A percentile compares a stretch with the other conserved stretches of the same genome.
These are phyloP conservation scores for Pythium pyrilobum DNA, from an alignment of 352 stramenopile genomes.

Conservation along the genomic window DNA sequence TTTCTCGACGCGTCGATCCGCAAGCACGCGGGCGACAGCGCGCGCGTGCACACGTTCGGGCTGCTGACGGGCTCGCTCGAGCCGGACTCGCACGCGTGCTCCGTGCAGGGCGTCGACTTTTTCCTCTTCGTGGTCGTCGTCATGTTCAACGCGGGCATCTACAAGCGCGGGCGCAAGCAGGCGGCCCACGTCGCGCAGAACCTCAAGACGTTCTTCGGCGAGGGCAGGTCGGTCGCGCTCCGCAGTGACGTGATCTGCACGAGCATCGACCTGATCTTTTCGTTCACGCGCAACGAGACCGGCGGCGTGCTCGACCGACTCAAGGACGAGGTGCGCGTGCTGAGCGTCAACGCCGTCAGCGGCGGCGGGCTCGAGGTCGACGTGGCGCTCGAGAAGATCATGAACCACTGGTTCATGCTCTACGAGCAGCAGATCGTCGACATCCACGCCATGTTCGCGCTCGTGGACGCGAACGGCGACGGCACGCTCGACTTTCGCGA, in stretches of 20 bases:
- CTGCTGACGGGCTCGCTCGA: conserved; percentile 67
- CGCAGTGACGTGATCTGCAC: conserved; percentile 59
- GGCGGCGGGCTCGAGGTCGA: conserved; percentile 50
- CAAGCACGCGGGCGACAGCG: conserved; percentile 64
- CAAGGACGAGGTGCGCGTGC: conserved; percentile 47
- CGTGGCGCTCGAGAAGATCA: conserved; percentile 65
- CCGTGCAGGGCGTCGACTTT: conserved; percentile 67
- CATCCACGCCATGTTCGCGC: conserved; percentile 67
- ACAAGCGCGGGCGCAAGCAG: conserved; percentile 67
- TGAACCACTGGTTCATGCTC: conserved; percentile 72
- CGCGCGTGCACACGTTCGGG: conserved; percentile 59
- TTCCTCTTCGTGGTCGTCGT: conserved; percentile 74
- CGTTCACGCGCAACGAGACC: conserved; percentile 42
- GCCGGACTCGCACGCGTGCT: conserved; percentile 71
- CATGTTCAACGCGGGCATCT: conserved; percentile 67
- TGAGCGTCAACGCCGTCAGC: conserved; percentile 21
- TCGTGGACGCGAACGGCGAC: conserved; percentile 66
- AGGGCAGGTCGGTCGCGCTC: conserved; percentile 47
- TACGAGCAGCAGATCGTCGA: conserved; percentile 76
- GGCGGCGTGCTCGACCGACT: conserved; percentile 36
- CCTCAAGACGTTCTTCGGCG: conserved; percentile 61
- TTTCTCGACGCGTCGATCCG: conserved; percentile 73
- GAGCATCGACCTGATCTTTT: conserved; percentile 73
- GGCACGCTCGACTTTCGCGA: conserved; percentile 68
- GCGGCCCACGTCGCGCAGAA: conserved; percentile 61